Conservation (phyloP, 208 protist species). For the Vickermania ingenoplastis region DNA sequence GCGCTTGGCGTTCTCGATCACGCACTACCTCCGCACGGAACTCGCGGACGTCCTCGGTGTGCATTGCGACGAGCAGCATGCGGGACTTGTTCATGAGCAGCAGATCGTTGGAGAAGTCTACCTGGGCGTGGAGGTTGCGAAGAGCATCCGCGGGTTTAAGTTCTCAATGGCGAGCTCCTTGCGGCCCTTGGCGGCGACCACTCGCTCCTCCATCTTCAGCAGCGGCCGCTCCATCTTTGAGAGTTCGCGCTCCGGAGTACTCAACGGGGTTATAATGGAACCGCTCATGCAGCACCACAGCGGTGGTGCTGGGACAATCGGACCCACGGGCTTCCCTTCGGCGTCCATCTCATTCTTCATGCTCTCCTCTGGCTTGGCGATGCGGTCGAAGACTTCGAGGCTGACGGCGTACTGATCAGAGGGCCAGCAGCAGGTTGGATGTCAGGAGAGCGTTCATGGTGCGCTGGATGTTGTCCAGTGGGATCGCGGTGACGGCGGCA, state of each 20-base stretch:
- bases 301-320: slow-evolving; percentile 36
- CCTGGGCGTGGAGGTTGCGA: slow-evolving; percentile 51
- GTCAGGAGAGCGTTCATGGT: slow-evolving; percentile 54
- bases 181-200: slow-evolving; percentile 29
- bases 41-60: slow-evolving; percentile 48
- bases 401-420: slow-evolving; percentile 35
- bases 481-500: slow-evolving; percentile 16
- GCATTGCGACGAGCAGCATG: slow-evolving; percentile 45
- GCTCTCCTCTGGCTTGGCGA: slow-evolving; percentile 19
- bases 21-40: slow-evolving; percentile 31
- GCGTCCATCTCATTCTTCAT: background rate
- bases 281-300: slow-evolving; percentile 61
- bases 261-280: slow-evolving; percentile 59
- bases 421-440: slow-evolving; percentile 43
- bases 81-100: slow-evolving; percentile 76
- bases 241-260: slow-evolving; percentile 50
- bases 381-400: slow-evolving; percentile 34
- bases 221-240: slow-evolving; percentile 50
- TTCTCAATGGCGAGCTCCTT: slow-evolving; percentile 64
- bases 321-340: slow-evolving; percentile 6
- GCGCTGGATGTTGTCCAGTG: slow-evolving; percentile 38
- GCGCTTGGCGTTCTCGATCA: slow-evolving; percentile 45
- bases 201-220: slow-evolving; percentile 42
- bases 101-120: slow-evolving; percentile 78
- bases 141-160: slow-evolving; percentile 38